Evolutionary conservation across 2,329 filamentous ascomycete genomes (phyloP), one percentile per base, ranked within the genome.

Genomic region (Ceratocystis colombiana): DNA sequence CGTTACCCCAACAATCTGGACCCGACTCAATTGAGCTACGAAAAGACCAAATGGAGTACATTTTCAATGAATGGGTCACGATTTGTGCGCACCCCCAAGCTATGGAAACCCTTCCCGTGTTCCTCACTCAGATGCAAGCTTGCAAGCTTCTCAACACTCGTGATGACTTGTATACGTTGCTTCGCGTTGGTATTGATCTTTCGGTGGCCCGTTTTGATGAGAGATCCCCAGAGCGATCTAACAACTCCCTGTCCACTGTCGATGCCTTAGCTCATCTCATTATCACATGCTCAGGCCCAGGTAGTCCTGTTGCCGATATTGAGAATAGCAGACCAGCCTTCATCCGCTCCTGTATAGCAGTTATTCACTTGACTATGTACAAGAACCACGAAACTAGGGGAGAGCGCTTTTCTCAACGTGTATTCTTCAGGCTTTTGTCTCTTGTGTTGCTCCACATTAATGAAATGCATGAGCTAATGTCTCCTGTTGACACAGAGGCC

Each of bases 31-130:
- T 79, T 37, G 84, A 81, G 25, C 74, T 77, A 48, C 79, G 83
- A 41, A 86, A 86, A 70, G 90, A 96, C 69, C 90, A 96, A 74
- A 85, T 96, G 76, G 90, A 95, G 71, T 97, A 99, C 73, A 82
- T 96, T 22, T 96, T 99, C 72, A 91, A 93, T 55, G 94, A 99
- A 77, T 99, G 94, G 94, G 84, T 93, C 33, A 86, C 88, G 68
- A 82, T 96, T 6, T 88, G 82, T 77, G 88, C 88, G 74, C 89
- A 90, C 71, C 82, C 85, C n/a, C 85, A 87, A 70, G 84, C 87
- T 3, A 86, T 87, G 3, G 88, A 90, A 69, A 88, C 88, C 72
- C 83, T 87, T 0, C 78, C 82, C 5, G 84, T 89, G 1, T 97
- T 97, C 75, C 83, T 96, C 59, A 85, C 88, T 71, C 93, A 97